These are phyloP conservation scores for Apocynum venetum DNA, from an alignment of 257 asterid genomes.

Conservation along the genomic window DNA sequence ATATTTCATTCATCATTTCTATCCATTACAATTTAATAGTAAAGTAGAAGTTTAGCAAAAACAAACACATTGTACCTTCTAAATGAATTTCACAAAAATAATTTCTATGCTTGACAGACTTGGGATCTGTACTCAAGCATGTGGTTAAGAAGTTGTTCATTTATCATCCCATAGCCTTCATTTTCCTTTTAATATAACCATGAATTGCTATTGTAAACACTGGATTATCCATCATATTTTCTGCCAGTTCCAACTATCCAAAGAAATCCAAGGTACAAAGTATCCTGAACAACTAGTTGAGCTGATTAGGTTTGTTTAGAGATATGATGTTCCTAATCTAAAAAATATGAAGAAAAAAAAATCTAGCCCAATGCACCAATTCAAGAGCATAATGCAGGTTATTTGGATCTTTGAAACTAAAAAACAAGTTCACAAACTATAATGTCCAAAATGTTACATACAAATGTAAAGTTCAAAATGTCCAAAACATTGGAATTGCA, in stretches of 20 bases:
- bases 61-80: not conserved
- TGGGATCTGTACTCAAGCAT: not conserved
- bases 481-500: not conserved
- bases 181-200: not conserved
- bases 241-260: not conserved
- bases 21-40: not conserved
- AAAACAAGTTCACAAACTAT: not conserved
- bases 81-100: not conserved
- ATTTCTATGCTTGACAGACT: not conserved
- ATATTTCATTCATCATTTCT: not conserved
- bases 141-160: not conserved
- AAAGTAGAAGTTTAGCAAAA: not conserved
- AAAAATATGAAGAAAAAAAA: not conserved
- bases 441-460: conserved; percentile 43
- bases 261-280: not conserved
- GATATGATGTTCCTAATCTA: not conserved
- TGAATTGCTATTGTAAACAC: not conserved
- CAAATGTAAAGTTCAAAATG: conserved; percentile 27
- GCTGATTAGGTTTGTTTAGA: too few species aligned
- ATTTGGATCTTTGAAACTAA: not conserved
- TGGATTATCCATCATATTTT: not conserved
- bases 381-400: not conserved
- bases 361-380: not conserved
- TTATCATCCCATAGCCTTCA: not conserved
- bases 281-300: not conserved